Conservation (phyloP, 208 protist species). For the Sergeia podlipaevii region DNA sequence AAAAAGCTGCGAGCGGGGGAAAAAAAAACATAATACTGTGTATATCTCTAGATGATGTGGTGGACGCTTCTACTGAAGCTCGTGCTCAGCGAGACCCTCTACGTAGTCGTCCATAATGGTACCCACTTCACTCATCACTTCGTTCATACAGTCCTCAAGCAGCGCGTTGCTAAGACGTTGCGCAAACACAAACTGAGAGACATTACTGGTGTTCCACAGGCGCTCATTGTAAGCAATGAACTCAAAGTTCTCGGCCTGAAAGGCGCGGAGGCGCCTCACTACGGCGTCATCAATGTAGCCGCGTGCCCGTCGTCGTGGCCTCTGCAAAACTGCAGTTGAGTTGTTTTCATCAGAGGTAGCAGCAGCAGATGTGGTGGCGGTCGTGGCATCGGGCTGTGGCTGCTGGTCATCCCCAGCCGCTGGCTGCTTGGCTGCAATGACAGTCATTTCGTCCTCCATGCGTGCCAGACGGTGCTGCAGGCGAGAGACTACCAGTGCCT, state of each 20-base stretch:
- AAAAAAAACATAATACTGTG: no score
- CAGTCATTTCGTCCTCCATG: conserved; percentile 45
- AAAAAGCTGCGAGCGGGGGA: no score
- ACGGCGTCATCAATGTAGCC: conserved; percentile 58
- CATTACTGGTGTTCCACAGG: conserved; percentile 77
- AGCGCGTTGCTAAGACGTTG: conserved; percentile 72
- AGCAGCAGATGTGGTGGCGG: neutral
- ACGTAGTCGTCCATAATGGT: conserved; percentile 84
- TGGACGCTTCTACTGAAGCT: conserved; percentile 51
- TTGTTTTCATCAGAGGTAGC: neutral
- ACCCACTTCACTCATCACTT: conserved; percentile 78
- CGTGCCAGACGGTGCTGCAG: conserved; percentile 36
- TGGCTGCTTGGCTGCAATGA: conserved; percentile 11
- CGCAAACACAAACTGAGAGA: conserved; percentile 82
- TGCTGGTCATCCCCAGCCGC: conserved; percentile 11
- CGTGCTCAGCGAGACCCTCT: conserved; percentile 75
- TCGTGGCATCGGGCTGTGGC: conserved; percentile 1
- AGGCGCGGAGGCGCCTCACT: conserved; percentile 59
- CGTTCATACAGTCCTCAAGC: conserved; percentile 63
- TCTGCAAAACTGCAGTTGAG: neutral
- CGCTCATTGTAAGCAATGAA: conserved; percentile 83
- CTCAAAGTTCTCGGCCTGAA: conserved; percentile 64
- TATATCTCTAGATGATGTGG: neutral
- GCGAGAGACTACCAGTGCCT: conserved; percentile 54
- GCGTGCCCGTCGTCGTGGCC: conserved; percentile 16